These are phyloP conservation scores for Claviceps monticola DNA, from an alignment of 2,329 filamentous ascomycete genomes.

Conservation along the genomic window DNA sequence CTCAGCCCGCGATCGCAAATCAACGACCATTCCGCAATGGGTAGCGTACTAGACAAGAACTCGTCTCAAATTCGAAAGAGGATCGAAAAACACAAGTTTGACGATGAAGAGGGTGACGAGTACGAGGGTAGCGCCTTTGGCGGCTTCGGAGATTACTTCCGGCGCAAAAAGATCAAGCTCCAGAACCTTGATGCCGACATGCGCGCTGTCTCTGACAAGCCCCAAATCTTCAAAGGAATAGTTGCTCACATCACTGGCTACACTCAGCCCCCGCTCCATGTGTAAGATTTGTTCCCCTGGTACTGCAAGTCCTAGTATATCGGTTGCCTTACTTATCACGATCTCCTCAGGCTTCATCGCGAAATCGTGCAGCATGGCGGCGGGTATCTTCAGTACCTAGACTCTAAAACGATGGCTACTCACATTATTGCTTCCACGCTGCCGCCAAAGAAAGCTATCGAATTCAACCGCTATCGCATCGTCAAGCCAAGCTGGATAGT, in stretches of 20 bases:
- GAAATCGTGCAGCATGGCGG: conserved; percentile 90
- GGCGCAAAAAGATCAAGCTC: conserved; percentile 91
- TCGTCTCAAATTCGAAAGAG: conserved; percentile 48
- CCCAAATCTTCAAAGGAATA: conserved; percentile 78
- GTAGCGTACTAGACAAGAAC: conserved; percentile 47
- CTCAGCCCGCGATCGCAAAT: not conserved
- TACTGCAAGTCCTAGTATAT: not conserved
- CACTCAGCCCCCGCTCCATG: conserved; percentile 81
- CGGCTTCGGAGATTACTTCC: conserved; percentile 82
- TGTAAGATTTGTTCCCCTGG: conserved; percentile 28
- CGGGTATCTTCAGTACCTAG: conserved; percentile 85
- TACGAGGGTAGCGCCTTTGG: conserved; percentile 80
- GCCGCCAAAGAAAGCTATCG: conserved; percentile 83
- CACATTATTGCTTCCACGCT: conserved; percentile 88
- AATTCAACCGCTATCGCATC: conserved; percentile 77
- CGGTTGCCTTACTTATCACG: conserved; percentile 7
- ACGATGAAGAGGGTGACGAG: conserved; percentile 76
- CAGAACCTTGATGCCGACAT: conserved; percentile 85
- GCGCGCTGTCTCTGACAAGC: conserved; percentile 54
- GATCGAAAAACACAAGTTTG: conserved; percentile 55
- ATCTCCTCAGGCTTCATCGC: conserved; percentile 45
- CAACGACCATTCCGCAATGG: conserved; percentile 28
- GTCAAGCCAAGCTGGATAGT: conserved; percentile 92
- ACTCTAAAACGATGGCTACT: conserved; percentile 87
- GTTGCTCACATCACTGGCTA: conserved; percentile 92